Conservation (phyloP, 202 grass and related monocot species). For the Bolboschoenoplectus hybrid region DNA sequence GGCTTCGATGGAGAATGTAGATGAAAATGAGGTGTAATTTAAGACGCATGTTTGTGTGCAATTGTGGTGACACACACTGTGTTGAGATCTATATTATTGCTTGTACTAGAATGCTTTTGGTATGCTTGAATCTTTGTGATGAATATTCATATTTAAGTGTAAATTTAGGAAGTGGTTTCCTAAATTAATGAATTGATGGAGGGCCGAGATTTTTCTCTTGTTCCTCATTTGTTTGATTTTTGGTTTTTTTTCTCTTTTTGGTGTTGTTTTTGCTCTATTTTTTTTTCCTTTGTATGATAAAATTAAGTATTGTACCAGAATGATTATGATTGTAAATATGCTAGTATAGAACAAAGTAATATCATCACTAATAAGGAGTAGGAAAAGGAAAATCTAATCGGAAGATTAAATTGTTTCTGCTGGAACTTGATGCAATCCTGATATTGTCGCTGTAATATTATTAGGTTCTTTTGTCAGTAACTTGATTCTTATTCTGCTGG, state of each 20-base stretch:
- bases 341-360: not conserved
- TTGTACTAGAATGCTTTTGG: not conserved
- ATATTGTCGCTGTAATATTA: too few relatives aligned
- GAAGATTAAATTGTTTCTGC: not conserved
- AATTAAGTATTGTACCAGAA: not conserved
- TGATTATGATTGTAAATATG: not conserved
- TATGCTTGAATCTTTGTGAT: not conserved
- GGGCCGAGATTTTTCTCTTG: not conserved
- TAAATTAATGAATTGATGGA: not conserved
- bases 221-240: not conserved
- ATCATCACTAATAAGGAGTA: not conserved
- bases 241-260: not conserved
- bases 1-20: not conserved
- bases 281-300: not conserved
- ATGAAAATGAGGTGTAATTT: constrained; percentile 22
- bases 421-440: not conserved
- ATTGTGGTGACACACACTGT: not conserved
- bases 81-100: not conserved
- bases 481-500: not conserved
- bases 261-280: not conserved
- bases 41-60: not conserved
- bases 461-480: not conserved
- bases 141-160: not conserved
- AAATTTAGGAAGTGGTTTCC: not conserved
- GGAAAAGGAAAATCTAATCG: not conserved